phyloP scores from a whole-genome alignment of 2,329 filamentous ascomycete genomes.

The Alternaria panax region DNA sequence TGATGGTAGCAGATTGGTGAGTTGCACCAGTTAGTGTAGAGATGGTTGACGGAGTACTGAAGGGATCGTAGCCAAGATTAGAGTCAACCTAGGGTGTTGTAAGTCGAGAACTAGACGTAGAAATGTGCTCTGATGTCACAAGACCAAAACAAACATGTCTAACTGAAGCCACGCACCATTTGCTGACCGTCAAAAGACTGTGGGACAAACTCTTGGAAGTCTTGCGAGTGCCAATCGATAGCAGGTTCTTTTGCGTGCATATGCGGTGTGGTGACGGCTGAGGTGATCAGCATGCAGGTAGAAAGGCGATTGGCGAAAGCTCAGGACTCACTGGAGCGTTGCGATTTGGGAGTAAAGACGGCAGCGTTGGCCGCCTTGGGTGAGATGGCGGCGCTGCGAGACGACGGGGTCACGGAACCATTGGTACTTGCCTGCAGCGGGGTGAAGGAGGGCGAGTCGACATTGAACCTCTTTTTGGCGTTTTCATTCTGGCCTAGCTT shows the following conservation, averaged over 20 bases:
- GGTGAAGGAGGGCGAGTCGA: slow-evolving; percentile 95
- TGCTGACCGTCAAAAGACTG: slow-evolving; percentile 60
- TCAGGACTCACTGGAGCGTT: slow-evolving; percentile 49
- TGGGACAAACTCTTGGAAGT: slow-evolving; percentile 63
- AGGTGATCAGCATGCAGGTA: slow-evolving; percentile 23
- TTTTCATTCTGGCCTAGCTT: slow-evolving; percentile 65
- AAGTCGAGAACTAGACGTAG: neutral
- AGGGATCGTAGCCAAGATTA: slow-evolving; percentile 55
- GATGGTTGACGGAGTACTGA: slow-evolving; percentile 48
- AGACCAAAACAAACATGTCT: neutral
- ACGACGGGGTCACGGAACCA: slow-evolving; percentile 54
- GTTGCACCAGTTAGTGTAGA: slow-evolving; percentile 44
- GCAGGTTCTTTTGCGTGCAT: slow-evolving; percentile 56
- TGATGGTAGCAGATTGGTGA: slow-evolving; percentile 54
- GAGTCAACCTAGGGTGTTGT: slow-evolving; percentile 42
- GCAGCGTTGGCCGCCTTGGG: slow-evolving; percentile 90
- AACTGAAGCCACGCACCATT: slow-evolving; percentile 53
- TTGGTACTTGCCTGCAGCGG: slow-evolving; percentile 65
- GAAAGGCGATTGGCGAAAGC: neutral
- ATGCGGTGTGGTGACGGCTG: slow-evolving; percentile 54
- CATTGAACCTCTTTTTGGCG: slow-evolving; percentile 81
- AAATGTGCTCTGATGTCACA: neutral
- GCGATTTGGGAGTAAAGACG: slow-evolving; percentile 77
- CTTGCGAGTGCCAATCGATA: slow-evolving; percentile 57
- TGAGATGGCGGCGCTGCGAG: slow-evolving; percentile 80